Evolutionary conservation across 2,329 filamentous ascomycete species (phyloP), one percentile per base, ranked within the genome.

Genomic region (Alternaria panax): DNA sequence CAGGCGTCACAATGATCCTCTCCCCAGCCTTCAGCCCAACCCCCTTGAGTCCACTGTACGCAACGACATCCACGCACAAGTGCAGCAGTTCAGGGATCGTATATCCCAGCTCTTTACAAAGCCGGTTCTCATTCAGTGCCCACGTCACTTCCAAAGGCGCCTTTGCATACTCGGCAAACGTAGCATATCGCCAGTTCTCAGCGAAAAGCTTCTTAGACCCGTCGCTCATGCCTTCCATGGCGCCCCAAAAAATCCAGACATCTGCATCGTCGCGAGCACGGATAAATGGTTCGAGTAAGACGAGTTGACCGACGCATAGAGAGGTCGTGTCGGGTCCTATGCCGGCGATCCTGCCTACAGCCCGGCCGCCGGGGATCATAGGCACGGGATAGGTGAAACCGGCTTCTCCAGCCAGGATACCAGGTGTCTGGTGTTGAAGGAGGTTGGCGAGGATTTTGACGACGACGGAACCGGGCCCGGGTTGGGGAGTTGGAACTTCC

Each of bases 71-170:
- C 3, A 40, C 24, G n/a, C 12, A 2, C 1, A 60, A 9, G 20
- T 34, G 30, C 22, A 45, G 11, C 18, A 60, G 16, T 9, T 57
- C 45, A 2, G 22, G 20, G 22, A 57, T 27, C 18, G 32, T 50
- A 46, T 60, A 57, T 20, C 81, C 81, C 20, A 79, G 41, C 7
- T 63, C 50, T 3, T 56, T 47, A 11, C 59, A 50, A 36, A 80
- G 52, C 27, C 65, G 51, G 7, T 59, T 54, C 57, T 80, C 78
- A 48, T 80, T 64, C 2, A 80, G 57, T 4, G 54, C 48, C 24
- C 66, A 63, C 18, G 67, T 68, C n/a, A 75, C 78, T 64, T 80
- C 78, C 24, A 80, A 66, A 18, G 78, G 79, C 14, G 69, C 62
- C 12, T 65, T 69, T 3, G 62, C 67, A 54, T 71, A 78, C 58